Evolutionary conservation across 257 asterid species (phyloP), one percentile per base, ranked within the genome.

Genomic region (Penstemon davidsonii): DNA sequence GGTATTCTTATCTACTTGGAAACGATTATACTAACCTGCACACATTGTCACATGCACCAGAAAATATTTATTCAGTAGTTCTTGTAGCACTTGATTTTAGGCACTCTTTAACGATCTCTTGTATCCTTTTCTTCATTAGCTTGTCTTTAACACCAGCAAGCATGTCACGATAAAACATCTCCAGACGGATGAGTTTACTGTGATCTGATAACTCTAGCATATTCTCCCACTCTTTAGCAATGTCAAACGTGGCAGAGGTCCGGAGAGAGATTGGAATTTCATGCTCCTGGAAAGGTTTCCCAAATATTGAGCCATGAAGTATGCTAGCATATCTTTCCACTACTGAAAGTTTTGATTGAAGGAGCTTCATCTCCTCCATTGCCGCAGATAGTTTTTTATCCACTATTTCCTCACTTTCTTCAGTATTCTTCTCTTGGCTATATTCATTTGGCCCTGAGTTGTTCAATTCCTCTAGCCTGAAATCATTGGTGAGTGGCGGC

Each of bases 221-320:
- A 67, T 61, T 77, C 75, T 90, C 96, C 98, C 98, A 92, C 64
- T 86, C 96, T 78, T 75, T 82, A 2, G 83, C 95, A 15, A 90
- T 79, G 79, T 88, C 88, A 60, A 85, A 85, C 43, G 77, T 55
- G 66, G 86, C 83, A 5, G 82, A 83, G 53, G 61, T 62, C 19
- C 73, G 67, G 51, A 83, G 72, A 4, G 91, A 80, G 38, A 37
- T 55, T 4, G 95, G 95, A 36, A 88, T 86, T 70, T 92, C 98
- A 50, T 68, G 74, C 67, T 82, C 90, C 63, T 79, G 76, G 37
- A 92, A 79, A 60, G 97, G 95, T 79, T 60, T 81, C 57, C 97
- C 98, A 11, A 86, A 92, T 63, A 88, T 74, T 5, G 96, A 79
- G 13, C 96, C 96, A 50, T 92, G 97, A 56, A 90, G 91, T 63